Conservation (phyloP, 2,329 filamentous ascomycete species). For the Penicillium janthinellum region DNA sequence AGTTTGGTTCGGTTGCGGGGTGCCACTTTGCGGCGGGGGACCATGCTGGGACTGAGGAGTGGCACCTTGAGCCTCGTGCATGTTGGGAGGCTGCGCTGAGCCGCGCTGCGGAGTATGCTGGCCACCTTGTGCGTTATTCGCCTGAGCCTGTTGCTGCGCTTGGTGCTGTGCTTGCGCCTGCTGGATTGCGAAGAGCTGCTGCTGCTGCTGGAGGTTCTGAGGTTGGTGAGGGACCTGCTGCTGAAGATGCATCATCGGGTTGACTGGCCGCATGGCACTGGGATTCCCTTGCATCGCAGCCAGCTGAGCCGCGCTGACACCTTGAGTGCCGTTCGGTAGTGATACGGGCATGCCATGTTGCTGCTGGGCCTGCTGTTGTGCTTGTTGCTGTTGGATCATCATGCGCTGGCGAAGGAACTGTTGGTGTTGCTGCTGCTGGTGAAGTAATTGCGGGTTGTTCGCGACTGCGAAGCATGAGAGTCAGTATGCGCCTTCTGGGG, state of each 20-base stretch:
- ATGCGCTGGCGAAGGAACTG: constrained; percentile 17
- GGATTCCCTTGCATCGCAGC: constrained; percentile 48
- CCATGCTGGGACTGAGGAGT: constrained; percentile 49
- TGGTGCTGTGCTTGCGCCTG: constrained; percentile 27
- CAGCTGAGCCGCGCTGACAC: constrained; percentile 45
- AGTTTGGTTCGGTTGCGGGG: constrained; percentile 39
- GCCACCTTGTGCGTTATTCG: constrained; percentile 26
- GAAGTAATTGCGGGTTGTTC: constrained; percentile 50
- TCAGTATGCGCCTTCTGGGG: constrained; percentile 15
- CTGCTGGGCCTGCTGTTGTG: constrained; percentile 37
- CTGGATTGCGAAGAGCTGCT: constrained; percentile 32
- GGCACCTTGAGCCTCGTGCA: constrained; percentile 45
- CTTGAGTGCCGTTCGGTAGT: constrained; percentile 45
- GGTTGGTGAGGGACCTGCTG: constrained; percentile 46
- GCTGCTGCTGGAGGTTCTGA: constrained; percentile 47
- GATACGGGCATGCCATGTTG: constrained; percentile 42
- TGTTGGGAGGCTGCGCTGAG: constrained; percentile 45
- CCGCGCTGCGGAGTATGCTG: constrained; percentile 43
- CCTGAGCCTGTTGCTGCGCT: constrained; percentile 32
- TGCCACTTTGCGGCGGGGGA: constrained; percentile 40
- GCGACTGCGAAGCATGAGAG: constrained; percentile 30
- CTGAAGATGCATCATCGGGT: constrained; percentile 44
- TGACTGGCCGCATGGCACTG: constrained; percentile 41
- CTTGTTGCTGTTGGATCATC: constrained; percentile 31
- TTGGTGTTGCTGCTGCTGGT: constrained; percentile 37